Evolutionary conservation across 164 flowering plant genomes (phyloP).

Genomic region (Tetracentron sinense): DNA sequence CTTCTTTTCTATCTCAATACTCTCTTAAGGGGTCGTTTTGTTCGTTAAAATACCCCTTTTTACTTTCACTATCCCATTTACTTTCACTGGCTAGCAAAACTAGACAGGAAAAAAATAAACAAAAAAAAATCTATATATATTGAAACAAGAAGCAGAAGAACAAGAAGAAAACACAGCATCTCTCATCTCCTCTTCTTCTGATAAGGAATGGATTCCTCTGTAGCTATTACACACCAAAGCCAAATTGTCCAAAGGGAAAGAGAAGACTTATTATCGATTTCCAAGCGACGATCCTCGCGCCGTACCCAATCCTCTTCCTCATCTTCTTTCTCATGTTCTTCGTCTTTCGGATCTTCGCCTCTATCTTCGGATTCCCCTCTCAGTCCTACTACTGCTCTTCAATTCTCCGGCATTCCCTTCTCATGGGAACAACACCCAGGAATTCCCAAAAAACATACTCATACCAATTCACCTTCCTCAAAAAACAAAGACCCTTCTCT

Average conservation of each 20-base stretch:
- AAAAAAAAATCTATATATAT: too few species aligned
- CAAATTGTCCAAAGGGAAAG: neutral
- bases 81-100: too few species aligned
- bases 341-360: constrained; percentile 21
- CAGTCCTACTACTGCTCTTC: constrained; percentile 30
- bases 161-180: neutral
- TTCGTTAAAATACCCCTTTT: too few species aligned
- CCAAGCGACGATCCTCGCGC: constrained; percentile 12
- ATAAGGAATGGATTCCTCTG: constrained; percentile 6
- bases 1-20: too few species aligned
- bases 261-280: constrained; percentile 1
- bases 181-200: neutral
- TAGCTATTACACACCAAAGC: neutral
- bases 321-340: constrained; percentile 23
- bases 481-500: constrained; percentile 17
- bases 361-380: constrained; percentile 12
- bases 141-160: neutral
- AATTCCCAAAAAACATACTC: constrained; percentile 39
- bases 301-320: constrained; percentile 18
- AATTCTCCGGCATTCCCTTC: constrained; percentile 45
- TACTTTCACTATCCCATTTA: too few species aligned
- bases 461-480: neutral
- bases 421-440: constrained; percentile 70
- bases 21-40: too few species aligned
- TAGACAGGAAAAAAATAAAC: neutral